Percentiles rank a stretch among this genome's conserved stretches.
Conservation (phyloP, 2,329 filamentous ascomycete genomes). For the Paracoccidioides brasiliensis region DNA sequence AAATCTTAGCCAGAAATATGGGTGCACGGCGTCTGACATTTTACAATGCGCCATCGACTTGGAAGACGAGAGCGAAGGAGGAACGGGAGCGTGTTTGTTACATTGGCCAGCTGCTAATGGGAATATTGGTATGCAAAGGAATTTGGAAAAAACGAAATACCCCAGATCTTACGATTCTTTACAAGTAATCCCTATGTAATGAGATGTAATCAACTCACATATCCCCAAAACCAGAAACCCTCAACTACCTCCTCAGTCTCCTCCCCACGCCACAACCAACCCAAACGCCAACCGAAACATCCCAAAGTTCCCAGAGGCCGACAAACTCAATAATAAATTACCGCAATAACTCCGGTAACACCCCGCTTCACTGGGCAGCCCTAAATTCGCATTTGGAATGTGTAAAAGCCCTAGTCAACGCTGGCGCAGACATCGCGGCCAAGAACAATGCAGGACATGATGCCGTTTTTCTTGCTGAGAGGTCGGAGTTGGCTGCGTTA, state of each 20-base stretch:
- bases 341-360: constrained; percentile 75
- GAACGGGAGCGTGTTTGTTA: constrained; percentile 40
- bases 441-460: constrained; percentile 78
- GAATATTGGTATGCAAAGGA: constrained; percentile 50
- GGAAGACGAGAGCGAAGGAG: constrained; percentile 58
- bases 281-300: neutral
- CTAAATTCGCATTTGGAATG: constrained; percentile 73
- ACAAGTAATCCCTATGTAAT: neutral
- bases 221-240: constrained; percentile 27
- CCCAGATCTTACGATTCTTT: constrained; percentile 8
- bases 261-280: constrained; percentile 18
- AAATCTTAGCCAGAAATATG: constrained; percentile 49
- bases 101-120: constrained; percentile 94
- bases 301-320: constrained; percentile 7
- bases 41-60: constrained; percentile 58
- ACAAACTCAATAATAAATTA: constrained; percentile 28
- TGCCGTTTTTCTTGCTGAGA: constrained; percentile 59
- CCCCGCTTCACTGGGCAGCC: constrained; percentile 84
- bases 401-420: constrained; percentile 62
- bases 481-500: constrained; percentile 52
- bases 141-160: constrained; percentile 1
- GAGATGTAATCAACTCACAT: neutral
- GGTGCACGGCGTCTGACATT: constrained; percentile 47
- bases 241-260: constrained; percentile 35
- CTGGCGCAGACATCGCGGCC: constrained; percentile 63